Percentiles rank a stretch among this genome's conserved stretches.
Evolutionary conservation across 2,329 filamentous ascomycete species (phyloP).

Genomic region (Emergomyces orientalis): DNA sequence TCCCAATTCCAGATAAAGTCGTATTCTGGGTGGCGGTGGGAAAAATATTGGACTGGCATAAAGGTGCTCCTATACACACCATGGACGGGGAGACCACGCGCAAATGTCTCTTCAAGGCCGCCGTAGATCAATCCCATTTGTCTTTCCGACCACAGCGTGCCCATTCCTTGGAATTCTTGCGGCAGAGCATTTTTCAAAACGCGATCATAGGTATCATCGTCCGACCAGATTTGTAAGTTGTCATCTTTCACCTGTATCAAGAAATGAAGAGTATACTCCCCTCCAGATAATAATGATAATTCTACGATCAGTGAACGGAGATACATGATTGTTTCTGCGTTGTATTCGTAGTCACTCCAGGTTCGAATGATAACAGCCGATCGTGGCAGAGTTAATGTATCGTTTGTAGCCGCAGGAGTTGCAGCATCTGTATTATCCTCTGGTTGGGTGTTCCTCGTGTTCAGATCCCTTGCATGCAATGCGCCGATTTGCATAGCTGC

Average conservation of each 20-base stretch:
- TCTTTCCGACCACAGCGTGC: slow-evolving; percentile 85
- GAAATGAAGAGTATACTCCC: slow-evolving; percentile 75
- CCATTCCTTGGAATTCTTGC: slow-evolving; percentile 77
- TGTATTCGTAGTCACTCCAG: slow-evolving; percentile 71
- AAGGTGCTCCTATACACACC: slow-evolving; percentile 87
- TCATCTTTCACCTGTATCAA: slow-evolving; percentile 76
- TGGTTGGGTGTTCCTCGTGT: slow-evolving; percentile 16
- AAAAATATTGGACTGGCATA: slow-evolving; percentile 93
- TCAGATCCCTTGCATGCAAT: slow-evolving; percentile 17
- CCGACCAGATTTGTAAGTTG: slow-evolving; percentile 70
- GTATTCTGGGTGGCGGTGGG: slow-evolving; percentile 77
- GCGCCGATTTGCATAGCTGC: slow-evolving; percentile 24
- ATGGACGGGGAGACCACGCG: slow-evolving; percentile 66
- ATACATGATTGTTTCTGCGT: slow-evolving; percentile 66
- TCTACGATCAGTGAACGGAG: slow-evolving; percentile 74
- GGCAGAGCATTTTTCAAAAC: slow-evolving; percentile 64
- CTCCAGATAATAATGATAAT: slow-evolving; percentile 64
- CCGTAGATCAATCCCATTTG: slow-evolving; percentile 90
- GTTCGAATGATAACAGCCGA: slow-evolving; percentile 72
- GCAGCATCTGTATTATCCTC: slow-evolving; percentile 9
- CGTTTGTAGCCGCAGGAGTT: slow-evolving; percentile 3
- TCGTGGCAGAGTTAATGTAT: slow-evolving; percentile 35
- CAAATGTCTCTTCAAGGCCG: slow-evolving; percentile 69
- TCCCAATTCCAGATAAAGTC: slow-evolving; percentile 94
- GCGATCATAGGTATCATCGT: slow-evolving; percentile 61